Conservation (phyloP, 441 rosid genomes). For the Metrosideros polymorpha region DNA sequence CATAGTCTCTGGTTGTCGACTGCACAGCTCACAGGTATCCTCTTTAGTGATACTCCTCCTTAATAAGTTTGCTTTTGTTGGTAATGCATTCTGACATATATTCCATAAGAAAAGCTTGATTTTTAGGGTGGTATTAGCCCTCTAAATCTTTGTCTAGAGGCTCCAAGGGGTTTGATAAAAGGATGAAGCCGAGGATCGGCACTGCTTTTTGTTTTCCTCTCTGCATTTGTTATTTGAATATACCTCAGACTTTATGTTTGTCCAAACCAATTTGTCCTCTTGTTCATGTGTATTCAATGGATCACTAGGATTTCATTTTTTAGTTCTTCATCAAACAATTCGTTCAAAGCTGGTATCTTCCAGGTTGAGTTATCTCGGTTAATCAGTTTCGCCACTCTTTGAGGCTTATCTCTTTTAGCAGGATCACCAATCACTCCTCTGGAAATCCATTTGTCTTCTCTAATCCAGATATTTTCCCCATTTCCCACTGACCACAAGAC, state of each 20-base stretch:
- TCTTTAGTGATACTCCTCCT: too few species aligned
- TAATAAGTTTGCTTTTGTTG: too few species aligned
- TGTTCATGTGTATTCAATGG: not conserved
- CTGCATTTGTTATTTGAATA: not conserved
- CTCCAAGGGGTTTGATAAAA: not conserved
- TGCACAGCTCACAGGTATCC: too few species aligned
- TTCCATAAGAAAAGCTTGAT: too few species aligned
- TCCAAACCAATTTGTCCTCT: not conserved
- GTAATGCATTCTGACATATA: too few species aligned
- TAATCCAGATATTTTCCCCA: not conserved
- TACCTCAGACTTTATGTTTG: not conserved
- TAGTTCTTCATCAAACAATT: not conserved
- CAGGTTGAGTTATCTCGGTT: not conserved
- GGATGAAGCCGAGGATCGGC: too few species aligned
- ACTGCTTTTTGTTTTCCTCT: not conserved
- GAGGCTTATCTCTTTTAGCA: not conserved
- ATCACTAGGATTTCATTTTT: not conserved
- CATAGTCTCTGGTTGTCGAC: too few species aligned
- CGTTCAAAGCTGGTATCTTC: not conserved
- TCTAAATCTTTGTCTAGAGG: too few species aligned
- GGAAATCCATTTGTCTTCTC: not conserved
- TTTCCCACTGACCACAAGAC: not conserved
- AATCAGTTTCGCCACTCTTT: not conserved
- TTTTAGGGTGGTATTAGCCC: too few species aligned
- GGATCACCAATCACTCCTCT: not conserved